A percentile compares a stretch with the other conserved stretches of the same genome.
Conservation (phyloP, 805 yeast species). For the Dipodascus geniculatus region DNA sequence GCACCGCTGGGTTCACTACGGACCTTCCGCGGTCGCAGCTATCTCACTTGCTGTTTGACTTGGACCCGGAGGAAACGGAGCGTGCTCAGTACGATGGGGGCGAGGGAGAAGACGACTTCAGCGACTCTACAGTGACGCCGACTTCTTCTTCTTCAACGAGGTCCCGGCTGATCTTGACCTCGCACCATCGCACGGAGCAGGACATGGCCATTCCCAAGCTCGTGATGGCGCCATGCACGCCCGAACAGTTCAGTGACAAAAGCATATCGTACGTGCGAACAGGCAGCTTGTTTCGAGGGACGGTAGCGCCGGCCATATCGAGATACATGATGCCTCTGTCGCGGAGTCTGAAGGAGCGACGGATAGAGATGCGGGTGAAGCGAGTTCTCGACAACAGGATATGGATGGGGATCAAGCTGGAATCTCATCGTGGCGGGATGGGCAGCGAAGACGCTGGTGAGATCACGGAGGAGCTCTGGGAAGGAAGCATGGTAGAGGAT, state of each 20-base stretch:
- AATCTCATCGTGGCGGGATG: not conserved
- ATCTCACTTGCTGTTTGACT: not conserved
- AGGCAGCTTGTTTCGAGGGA: not conserved
- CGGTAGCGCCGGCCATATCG: not conserved
- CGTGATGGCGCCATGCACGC: not conserved
- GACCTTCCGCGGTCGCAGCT: not conserved
- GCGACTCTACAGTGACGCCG: not conserved
- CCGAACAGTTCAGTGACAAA: not conserved
- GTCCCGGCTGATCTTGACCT: not conserved
- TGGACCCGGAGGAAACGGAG: not conserved
- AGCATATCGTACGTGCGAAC: not conserved
- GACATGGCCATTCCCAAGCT: not conserved
- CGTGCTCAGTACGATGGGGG: not conserved
- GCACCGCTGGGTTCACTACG: not conserved
- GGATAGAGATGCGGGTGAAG: not conserved
- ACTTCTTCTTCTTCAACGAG: not conserved
- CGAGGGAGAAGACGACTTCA: not conserved
- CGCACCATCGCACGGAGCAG: not conserved
- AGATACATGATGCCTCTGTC: not conserved
- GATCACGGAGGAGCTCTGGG: not conserved
- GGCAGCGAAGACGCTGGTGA: too few relatives aligned
- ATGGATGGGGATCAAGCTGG: not conserved
- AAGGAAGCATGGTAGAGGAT: not conserved
- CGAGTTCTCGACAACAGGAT: not conserved
- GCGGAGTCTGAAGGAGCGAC: not conserved